A percentile compares a stretch with the other conserved stretches of the same genome.
Conservation (phyloP, 768 basidiomycete genomes). For the Udeniomyces megalosporus region DNA sequence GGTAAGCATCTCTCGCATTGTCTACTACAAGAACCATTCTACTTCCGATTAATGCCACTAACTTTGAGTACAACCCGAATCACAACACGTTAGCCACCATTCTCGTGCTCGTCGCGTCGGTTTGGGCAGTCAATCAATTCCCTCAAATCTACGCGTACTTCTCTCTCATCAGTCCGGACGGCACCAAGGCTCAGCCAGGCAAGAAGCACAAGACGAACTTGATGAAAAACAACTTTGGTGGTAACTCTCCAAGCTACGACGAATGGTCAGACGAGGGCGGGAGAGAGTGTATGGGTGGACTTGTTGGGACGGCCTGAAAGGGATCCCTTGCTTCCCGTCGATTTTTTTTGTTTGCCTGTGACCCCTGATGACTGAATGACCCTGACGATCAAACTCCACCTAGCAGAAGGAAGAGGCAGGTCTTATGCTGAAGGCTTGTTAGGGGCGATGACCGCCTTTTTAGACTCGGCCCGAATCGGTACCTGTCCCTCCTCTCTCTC, state of each 20-base stretch:
- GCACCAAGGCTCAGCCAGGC: not conserved
- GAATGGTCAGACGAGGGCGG: not conserved
- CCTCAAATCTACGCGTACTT: not conserved
- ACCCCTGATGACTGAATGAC: too few species aligned
- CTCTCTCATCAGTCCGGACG: not conserved
- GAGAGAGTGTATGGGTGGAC: slow-evolving; percentile 1
- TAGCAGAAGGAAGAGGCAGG: too few species aligned
- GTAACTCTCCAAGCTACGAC: not conserved
- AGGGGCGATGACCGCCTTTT: too few species aligned
- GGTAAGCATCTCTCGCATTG: slow-evolving; percentile 17
- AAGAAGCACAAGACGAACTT: too few species aligned
- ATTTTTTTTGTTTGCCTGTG: too few species aligned
- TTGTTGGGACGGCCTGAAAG: not conserved
- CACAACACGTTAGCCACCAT: slow-evolving; percentile 4
- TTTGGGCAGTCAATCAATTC: slow-evolving; percentile 3
- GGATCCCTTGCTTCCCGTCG: too few species aligned
- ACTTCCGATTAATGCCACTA: too few species aligned
- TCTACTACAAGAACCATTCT: not conserved
- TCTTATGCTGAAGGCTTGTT: too few species aligned
- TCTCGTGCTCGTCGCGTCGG: slow-evolving; percentile 23
- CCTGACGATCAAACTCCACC: too few species aligned
- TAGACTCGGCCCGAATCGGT: too few species aligned
- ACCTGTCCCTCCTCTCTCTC: too few species aligned
- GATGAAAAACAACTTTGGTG: not conserved
- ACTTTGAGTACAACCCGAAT: too few species aligned